phyloP scores from a whole-genome alignment of 2,329 filamentous ascomycete species.

The Arthrinium phaeospermum region DNA sequence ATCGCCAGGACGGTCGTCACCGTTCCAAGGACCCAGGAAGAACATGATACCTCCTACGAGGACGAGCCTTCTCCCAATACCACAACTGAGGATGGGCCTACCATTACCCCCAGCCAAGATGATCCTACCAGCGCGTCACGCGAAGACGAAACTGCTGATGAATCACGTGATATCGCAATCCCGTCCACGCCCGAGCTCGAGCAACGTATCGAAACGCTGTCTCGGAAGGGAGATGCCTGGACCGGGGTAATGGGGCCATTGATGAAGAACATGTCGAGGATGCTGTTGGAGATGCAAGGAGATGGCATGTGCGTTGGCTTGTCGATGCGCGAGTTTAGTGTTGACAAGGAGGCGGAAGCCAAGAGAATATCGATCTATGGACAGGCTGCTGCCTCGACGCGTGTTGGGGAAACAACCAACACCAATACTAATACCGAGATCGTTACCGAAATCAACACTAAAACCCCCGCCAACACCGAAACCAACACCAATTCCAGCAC shows the following conservation, averaged over 20 bases:
- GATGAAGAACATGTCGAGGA: conserved; percentile 31
- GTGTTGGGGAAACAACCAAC: neutral
- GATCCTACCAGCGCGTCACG: neutral
- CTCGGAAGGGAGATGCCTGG: conserved; percentile 30
- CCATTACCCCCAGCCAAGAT: neutral
- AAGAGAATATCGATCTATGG: conserved; percentile 13
- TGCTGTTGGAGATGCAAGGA: conserved; percentile 28
- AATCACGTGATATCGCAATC: neutral
- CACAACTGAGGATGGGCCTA: neutral
- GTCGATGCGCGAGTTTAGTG: conserved; percentile 23
- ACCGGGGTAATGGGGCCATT: conserved; percentile 27
- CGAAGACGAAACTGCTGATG: neutral
- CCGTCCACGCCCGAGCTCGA: conserved; percentile 27
- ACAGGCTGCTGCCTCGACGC: neutral
- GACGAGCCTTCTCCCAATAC: neutral
- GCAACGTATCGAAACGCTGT: conserved; percentile 26
- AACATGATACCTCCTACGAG: neutral
- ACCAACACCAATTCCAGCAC: neutral
- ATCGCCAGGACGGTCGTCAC: conserved; percentile 25
- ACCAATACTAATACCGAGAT: neutral
- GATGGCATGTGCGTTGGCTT: conserved; percentile 23
- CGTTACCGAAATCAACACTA: neutral
- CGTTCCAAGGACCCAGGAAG: neutral
- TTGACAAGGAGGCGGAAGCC: conserved; percentile 22
- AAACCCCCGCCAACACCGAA: too few relatives aligned